Evolutionary conservation across 768 basidiomycete species (phyloP).

Genomic region (Tephrocybe sp.): DNA sequence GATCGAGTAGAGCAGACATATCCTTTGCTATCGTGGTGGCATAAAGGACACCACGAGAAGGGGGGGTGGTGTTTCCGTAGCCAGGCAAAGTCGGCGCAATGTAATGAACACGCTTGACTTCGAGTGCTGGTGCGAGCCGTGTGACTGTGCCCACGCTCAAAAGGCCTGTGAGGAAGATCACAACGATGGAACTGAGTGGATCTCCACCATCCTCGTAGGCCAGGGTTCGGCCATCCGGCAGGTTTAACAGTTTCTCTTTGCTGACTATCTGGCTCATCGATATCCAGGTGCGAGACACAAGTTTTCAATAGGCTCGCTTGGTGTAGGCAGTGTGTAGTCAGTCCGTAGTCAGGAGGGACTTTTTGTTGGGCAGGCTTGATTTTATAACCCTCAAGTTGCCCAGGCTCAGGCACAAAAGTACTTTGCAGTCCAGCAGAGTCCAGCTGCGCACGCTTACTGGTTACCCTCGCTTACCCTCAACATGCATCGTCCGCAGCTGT

Average conservation of each 20-base stretch:
- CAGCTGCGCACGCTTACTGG: no score
- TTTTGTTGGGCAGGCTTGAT: no score
- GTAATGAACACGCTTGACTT: constrained; percentile 28
- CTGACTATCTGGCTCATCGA: no score
- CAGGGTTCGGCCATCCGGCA: constrained; percentile 31
- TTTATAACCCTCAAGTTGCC: no score
- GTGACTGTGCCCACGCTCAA: constrained; percentile 34
- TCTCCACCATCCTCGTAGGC: constrained; percentile 38
- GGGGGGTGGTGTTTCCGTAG: constrained; percentile 43
- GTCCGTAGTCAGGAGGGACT: no score
- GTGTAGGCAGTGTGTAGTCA: no score
- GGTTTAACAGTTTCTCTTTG: constrained; percentile 18
- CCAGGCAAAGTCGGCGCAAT: constrained; percentile 46
- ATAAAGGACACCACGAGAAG: constrained; percentile 27
- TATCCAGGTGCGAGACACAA: no score
- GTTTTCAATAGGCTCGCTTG: no score
- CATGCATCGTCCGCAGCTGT: no score
- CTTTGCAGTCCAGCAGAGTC: no score
- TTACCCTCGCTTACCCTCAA: no score
- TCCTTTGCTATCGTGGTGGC: constrained; percentile 33
- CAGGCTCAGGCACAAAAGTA: no score
- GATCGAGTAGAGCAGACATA: constrained; percentile 36
- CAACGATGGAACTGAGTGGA: constrained; percentile 30
- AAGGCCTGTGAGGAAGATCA: constrained; percentile 41
- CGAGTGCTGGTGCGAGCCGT: constrained; percentile 18